Conservation (phyloP, 257 asterid genomes). For the Plantago major region DNA sequence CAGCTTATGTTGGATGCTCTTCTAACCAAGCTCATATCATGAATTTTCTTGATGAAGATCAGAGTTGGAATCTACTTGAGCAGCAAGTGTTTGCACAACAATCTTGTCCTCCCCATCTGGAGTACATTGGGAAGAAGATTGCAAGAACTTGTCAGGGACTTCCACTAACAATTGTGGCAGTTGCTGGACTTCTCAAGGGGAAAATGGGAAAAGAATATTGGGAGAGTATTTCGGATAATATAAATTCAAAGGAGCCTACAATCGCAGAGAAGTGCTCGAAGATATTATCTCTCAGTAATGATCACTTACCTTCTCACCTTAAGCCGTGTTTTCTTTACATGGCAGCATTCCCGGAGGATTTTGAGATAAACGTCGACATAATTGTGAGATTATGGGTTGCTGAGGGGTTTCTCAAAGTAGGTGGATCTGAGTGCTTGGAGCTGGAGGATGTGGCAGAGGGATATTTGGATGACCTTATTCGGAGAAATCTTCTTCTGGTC, state of each 20-base stretch:
- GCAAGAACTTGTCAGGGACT: background rate
- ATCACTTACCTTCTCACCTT: slow-evolving; percentile 18
- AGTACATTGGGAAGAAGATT: background rate
- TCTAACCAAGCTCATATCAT: background rate
- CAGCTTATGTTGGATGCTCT: background rate
- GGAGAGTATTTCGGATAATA: slow-evolving; percentile 4
- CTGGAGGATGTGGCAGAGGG: slow-evolving; percentile 1
- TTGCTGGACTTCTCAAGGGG: slow-evolving; percentile 7
- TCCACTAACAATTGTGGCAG: slow-evolving; percentile 2
- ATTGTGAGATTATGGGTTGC: slow-evolving; percentile 16
- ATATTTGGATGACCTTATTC: slow-evolving; percentile 16
- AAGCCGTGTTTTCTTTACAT: slow-evolving; percentile 22
- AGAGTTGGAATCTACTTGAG: background rate
- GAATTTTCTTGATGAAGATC: background rate
- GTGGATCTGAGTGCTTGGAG: background rate
- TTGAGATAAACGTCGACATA: slow-evolving; percentile 1
- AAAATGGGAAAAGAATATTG: slow-evolving; percentile 7
- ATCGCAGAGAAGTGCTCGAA: slow-evolving; percentile 5
- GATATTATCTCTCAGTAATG: slow-evolving; percentile 20
- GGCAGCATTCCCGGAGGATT: slow-evolving; percentile 18
- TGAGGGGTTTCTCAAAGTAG: slow-evolving; percentile 20
- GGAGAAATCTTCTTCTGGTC: slow-evolving; percentile 16
- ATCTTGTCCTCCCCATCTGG: background rate
- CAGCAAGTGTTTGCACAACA: background rate
- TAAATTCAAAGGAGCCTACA: slow-evolving; percentile 1